Evolutionary conservation across 495 filamentous ascomycete genomes (phyloP).

Genomic region (Cladorrhinum samala): DNA sequence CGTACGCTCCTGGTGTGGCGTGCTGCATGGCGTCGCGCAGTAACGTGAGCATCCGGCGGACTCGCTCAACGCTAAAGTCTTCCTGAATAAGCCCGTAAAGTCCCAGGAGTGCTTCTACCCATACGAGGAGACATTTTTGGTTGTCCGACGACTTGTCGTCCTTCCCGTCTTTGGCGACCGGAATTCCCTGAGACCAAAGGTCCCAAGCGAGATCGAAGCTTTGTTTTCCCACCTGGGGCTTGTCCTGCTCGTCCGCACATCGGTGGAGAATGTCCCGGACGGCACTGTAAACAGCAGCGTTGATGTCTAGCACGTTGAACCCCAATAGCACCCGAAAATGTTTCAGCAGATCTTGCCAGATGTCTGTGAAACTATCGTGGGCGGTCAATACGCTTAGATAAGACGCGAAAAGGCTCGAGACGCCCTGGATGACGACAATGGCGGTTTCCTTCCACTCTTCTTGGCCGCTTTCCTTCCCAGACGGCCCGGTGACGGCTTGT

Average conservation of each 20-base stretch:
- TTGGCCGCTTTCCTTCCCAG: conserved; percentile 35
- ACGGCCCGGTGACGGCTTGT: conserved; percentile 17
- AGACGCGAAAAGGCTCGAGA: conserved; percentile 59
- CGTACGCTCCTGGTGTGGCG: conserved; percentile 67
- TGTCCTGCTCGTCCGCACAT: conserved; percentile 36
- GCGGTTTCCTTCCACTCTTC: conserved; percentile 70
- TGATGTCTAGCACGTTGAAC: conserved; percentile 59
- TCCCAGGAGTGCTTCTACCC: conserved; percentile 68
- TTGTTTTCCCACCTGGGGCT: conserved; percentile 48
- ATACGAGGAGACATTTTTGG: conserved; percentile 71
- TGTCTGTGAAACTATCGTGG: conserved; percentile 51
- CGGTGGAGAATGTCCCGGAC: conserved; percentile 60
- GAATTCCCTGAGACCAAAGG: conserved; percentile 63
- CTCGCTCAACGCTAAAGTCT: conserved; percentile 52
- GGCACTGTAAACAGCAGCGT: conserved; percentile 63
- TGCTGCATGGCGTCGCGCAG: conserved; percentile 49
- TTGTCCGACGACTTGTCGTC: conserved; percentile 52
- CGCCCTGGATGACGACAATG: conserved; percentile 64
- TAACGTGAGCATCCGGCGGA: conserved; percentile 57
- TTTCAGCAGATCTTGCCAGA: conserved; percentile 63
- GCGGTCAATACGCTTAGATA: conserved; percentile 57
- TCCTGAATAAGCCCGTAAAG: conserved; percentile 73
- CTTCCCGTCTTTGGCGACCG: conserved; percentile 38
- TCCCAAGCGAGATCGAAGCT: conserved; percentile 62
- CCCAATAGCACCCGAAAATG: conserved; percentile 58